Base-by-base conservation (phyloP, 495 filamentous ascomycete species). In the Clohesyomyces aquaticus region DNA sequence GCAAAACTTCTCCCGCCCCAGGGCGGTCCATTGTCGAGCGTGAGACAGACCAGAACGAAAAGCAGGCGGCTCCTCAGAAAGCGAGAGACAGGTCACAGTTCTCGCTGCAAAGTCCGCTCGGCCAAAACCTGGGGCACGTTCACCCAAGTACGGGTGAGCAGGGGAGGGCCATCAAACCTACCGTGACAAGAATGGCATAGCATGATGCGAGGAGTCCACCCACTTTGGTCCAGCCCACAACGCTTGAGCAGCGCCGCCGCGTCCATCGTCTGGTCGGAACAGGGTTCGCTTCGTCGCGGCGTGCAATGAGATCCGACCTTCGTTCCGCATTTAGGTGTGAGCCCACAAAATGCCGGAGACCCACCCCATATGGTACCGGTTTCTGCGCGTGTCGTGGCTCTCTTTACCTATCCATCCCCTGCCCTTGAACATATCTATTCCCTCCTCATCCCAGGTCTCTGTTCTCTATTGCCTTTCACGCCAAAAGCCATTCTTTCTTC, bases 241-340 rank as follows among this genome's bases (percentile, higher is more conserved):
- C 14, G 32, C 32, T 38, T 38, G 32, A 6, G 32, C 32, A 38
- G 32, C 32, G 6, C 14, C 6, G 32, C 32, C 6, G 32, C 32
- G 6, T 38, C 6, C 32, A 38, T 14, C 6, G 21, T 18, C 2
- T 45, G 25, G 59, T 65, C 59, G 62, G 62, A 47, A 14, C 32
- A 46, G 18, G 19, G 18, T 48, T 52, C 62, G 35, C 59, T 47
- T 32, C 35, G 22, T 11, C 6, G n/a, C n/a, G 60, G 23, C 19
- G 42, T 2, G 23, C 38, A 56, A 32, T 52, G 54, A 53, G 62
- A 59, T 48, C 55, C 47, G 48, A 55, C 55, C 55, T 46, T 25
- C 45, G 26, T 59, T 38, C 63, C 58, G 56, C 63, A 61, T 66
- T 66, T 66, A 66, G 63, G 56, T 54, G 63, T 49, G 63, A 56